These are phyloP conservation scores for Mimosa pudica DNA, from an alignment of 306 rosid species.

Conservation along the genomic window DNA sequence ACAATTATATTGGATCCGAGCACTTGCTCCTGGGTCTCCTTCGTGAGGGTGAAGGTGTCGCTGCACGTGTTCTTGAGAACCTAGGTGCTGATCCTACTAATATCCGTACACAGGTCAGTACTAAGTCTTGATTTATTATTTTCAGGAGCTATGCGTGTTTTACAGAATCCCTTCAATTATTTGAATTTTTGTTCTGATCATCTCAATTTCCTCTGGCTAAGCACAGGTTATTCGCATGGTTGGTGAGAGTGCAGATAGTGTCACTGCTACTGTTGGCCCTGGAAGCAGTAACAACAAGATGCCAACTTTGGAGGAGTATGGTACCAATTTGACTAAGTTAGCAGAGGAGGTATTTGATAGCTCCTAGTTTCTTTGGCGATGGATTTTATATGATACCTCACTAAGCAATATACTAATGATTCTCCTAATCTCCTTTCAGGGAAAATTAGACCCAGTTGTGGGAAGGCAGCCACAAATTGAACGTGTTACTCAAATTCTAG, in stretches of 20 bases:
- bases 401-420: background rate
- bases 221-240: slow-evolving; percentile 89
- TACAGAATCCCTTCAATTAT: background rate
- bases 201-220: slow-evolving; percentile 14
- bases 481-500: slow-evolving; percentile 92
- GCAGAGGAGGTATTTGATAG: slow-evolving; percentile 77
- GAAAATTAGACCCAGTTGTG: slow-evolving; percentile 93
- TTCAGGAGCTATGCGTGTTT: background rate
- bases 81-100: slow-evolving; percentile 94
- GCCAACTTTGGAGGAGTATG: slow-evolving; percentile 91
- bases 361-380: slow-evolving; percentile 2
- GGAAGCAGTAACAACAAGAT: slow-evolving; percentile 72
- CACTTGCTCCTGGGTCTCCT: slow-evolving; percentile 97
- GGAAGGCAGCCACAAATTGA: slow-evolving; percentile 96
- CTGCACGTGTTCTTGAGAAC: slow-evolving; percentile 95
- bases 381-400: slow-evolving; percentile 18
- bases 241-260: slow-evolving; percentile 87
- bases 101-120: slow-evolving; percentile 85
- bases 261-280: slow-evolving; percentile 73
- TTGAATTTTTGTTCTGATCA: background rate
- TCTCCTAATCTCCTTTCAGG: slow-evolving; percentile 45
- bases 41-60: slow-evolving; percentile 98
- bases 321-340: slow-evolving; percentile 92
- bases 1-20: slow-evolving; percentile 94
- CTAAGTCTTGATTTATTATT: background rate